Base-by-base conservation (phyloP, 129 eudicot genomes). In the Centella asiatica region DNA sequence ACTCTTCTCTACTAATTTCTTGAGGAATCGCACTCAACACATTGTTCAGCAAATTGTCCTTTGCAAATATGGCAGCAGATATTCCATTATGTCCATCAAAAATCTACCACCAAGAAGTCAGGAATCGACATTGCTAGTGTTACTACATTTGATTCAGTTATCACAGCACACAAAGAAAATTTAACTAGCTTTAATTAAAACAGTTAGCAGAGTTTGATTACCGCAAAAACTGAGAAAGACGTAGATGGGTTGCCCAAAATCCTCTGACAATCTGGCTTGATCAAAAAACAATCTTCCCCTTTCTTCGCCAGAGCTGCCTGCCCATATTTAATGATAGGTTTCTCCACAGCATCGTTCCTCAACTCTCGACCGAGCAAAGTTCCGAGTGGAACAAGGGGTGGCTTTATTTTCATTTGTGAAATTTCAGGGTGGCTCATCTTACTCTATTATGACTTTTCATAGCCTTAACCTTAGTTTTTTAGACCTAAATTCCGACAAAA, bases 81-180 rank as follows among this genome's bases (percentile, higher is more conserved):
- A 84, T 80, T 58, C 99, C 99, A 67, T 87, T 93, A 72, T 93
- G 98, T 55, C 98, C 96, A 73, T 92, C 98, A 65, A 87, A 92
- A 57, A 92, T 87, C 98, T 92, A 69, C 57, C 68, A 66, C 62
- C 29, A 69, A 19, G 13, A 51, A 64, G 24, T n/a, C 65, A 51
- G 52, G 55, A 28, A 42, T 70, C 37, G 64, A 57, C 44, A 58
- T 56, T 68, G 31, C 11, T 4, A 62, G 51, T 18, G 22, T 28
- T 23, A 49, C 62, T 42, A 22, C 20, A 24, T 47, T 50, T 40
- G 44, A 57, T 24, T 9, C 34, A 29, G 22, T 0, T 29, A 57
- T 24, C 26, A 53, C 62, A 33, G 61, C 36, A 25, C 29, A 6
- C 0, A 50, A 32, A 14, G 26, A 9, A 59, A 39, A 52, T 55